Evolutionary conservation across 371 early-diverging fungal genomes (phyloP), one percentile per base, ranked within the genome.

Genomic region (Mucor velutinosus): DNA sequence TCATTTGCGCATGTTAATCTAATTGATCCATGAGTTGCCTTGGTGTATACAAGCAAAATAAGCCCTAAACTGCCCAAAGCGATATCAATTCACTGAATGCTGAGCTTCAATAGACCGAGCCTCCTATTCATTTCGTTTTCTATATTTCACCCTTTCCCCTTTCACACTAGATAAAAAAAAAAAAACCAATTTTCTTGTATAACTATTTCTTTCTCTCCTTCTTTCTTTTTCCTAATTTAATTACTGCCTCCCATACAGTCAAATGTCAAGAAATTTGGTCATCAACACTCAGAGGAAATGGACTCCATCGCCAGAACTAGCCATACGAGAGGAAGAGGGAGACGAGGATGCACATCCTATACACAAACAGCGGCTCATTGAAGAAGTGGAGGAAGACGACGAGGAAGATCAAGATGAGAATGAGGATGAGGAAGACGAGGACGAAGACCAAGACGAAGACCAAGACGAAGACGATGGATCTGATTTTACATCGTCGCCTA

Each of bases 401-500:
- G 58, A 64, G 2, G 35, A 39, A 12, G 53, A 56, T 2, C 51
- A 67, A 0, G 59, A 65, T 2, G 65, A 65, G 0, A 63, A 71
- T 8, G 67, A 66, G 2, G 67, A 71, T 0, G 72, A 72, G 5
- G 67, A 67, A 0, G 64, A 64, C 0, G 71, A 62, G 6, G 71
- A 66, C 4, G 66, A 58, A 14, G 71, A 62, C 1, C 66, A 69
- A 35, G 72, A 75, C 14, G 72, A 72, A n/a, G n/a, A n/a, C n/a
- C n/a, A n/a, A n/a, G 71, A 62, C 1, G 69, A 69, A 35, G 72
- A 75, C 14, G 72, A 72, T 7, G 72, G 66, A 23, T 72, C 73
- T 32, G 67, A 73, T 19, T 62, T 61, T 59, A 70, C 72, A 7
- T 76, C 76, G 30, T 70, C 70, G 3, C 69, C 73, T 8, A 76